phyloP scores from a whole-genome alignment of 257 asterid genomes.

The Echium plantagineum region DNA sequence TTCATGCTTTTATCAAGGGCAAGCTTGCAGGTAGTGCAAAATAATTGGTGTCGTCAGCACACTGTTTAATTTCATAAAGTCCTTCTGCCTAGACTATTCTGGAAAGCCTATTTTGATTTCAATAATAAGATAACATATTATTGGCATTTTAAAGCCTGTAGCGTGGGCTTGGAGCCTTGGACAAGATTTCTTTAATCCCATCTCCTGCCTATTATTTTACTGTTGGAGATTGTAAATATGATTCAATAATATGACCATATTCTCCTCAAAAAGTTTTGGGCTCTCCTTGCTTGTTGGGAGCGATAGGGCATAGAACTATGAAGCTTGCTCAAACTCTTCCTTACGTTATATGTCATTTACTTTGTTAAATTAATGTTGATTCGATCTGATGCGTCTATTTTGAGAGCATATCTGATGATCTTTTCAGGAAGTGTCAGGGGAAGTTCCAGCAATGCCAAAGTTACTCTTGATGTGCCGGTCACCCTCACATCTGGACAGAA shows the following conservation, averaged over 20 bases:
- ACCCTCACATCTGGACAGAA: conserved; percentile 44
- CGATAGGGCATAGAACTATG: background rate
- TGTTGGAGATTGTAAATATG: background rate
- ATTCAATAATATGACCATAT: too few relatives aligned
- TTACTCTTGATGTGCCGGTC: conserved; percentile 48
- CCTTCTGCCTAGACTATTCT: background rate
- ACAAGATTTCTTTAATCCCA: too few relatives aligned
- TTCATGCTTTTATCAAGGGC: conserved; percentile 56
- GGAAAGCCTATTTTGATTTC: background rate
- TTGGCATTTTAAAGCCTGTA: too few relatives aligned
- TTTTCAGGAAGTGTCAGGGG: conserved; percentile 65
- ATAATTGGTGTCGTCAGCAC: background rate
- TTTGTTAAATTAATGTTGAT: background rate
- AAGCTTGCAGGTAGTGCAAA: conserved; percentile 56
- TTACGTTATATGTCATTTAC: background rate
- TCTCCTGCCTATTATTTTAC: background rate
- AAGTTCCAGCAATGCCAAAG: conserved; percentile 24
- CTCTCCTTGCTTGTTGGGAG: background rate
- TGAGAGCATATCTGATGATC: background rate
- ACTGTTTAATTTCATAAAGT: background rate
- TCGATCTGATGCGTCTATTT: background rate
- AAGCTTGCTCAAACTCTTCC: background rate
- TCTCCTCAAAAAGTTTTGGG: too few relatives aligned
- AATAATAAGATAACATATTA: too few relatives aligned
- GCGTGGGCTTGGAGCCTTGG: too few relatives aligned